A percentile compares a stretch with the other conserved stretches of the same genome.
Evolutionary conservation across 176 grass and related monocot species (phyloP).

Genomic region (Lolium multiflorum): DNA sequence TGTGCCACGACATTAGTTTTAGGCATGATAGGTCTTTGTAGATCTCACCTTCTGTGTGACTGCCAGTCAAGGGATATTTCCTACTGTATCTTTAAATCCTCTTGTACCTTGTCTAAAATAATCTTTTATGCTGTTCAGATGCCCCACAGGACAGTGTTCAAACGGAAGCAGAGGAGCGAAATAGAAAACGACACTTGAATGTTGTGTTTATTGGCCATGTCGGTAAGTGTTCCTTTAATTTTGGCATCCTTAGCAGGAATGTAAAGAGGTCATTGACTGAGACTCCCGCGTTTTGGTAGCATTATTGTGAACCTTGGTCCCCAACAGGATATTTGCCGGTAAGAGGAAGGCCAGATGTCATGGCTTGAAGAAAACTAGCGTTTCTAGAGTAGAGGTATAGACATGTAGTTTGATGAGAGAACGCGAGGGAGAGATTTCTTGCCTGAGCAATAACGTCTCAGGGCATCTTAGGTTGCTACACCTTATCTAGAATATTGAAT

Average conservation of each 20-base stretch:
- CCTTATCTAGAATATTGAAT: not conserved
- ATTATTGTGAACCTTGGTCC: not conserved
- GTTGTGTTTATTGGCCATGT: constrained; percentile 84
- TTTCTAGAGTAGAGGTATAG: not conserved
- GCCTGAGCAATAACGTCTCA: not conserved
- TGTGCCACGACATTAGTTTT: not conserved
- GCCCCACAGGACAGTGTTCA: constrained; percentile 35
- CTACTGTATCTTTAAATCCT: not conserved
- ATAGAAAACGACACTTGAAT: constrained; percentile 73
- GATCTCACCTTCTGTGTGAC: not conserved
- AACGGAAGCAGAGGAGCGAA: constrained; percentile 38
- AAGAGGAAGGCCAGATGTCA: not conserved
- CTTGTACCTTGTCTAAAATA: not conserved
- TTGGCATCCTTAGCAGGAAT: not conserved
- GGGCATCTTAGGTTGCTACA: not conserved
- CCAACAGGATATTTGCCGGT: not conserved
- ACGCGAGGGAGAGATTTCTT: not conserved
- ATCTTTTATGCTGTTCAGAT: constrained; percentile 4
- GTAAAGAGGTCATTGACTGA: not conserved
- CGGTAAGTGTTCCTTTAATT: constrained; percentile 46
- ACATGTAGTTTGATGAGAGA: not conserved
- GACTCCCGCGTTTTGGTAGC: not conserved
- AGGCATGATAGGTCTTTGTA: not conserved
- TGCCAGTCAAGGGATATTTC: not conserved
- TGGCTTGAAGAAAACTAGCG: not conserved